Base-by-base conservation (phyloP, 345 rosid genomes). In the Aquilaria malaccensis region DNA sequence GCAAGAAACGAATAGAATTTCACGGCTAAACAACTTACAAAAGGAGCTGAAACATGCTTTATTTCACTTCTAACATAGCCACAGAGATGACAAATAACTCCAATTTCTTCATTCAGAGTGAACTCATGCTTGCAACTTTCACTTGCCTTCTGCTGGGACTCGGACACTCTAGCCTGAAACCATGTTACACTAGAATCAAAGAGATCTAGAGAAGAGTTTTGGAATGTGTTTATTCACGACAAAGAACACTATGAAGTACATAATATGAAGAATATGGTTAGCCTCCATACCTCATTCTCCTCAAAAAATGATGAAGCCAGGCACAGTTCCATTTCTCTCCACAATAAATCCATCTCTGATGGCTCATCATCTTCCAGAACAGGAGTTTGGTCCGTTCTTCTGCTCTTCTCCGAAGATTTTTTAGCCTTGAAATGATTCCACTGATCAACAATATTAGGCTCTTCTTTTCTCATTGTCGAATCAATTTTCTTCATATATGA, bases 301-400 rank as follows among this genome's bases (percentile, higher is more conserved):
- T 86, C 93, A 51, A 90, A 76, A 81, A 81, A 85, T 37, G 82
- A 70, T 32, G 96, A 85, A 65, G 97, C 89, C 85, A 86, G 56
- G 55, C 76, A 82, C 37, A 88, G 71, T 56, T 86, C 91, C 97
- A 94, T 86, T 74, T 94, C 97, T 77, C 74, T 82, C 99, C 97
- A 91, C 67, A 91, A 72, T 79, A 86, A 76, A 43, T 91, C 95
- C 33, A 56, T 71, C 68, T 88, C 97, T 7, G 93, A 83, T n/a
- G 63, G 54, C 63, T 94, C 87, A 66, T 70, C 89, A 2, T 88
- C 89, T 59, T 78, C 87, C 66, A 80, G 78, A 11, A 1, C 66
- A 67, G 37, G 55, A 33, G 33, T 64, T 71, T 53, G 57, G 58
- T 81, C 83, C 11, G 15, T 70, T 67, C 73, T 76, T 32, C 58